A percentile compares a stretch with the other conserved stretches of the same genome.
Conservation (phyloP, 1,284 basidiomycete species). For the Rhodotorula sp. region DNA sequence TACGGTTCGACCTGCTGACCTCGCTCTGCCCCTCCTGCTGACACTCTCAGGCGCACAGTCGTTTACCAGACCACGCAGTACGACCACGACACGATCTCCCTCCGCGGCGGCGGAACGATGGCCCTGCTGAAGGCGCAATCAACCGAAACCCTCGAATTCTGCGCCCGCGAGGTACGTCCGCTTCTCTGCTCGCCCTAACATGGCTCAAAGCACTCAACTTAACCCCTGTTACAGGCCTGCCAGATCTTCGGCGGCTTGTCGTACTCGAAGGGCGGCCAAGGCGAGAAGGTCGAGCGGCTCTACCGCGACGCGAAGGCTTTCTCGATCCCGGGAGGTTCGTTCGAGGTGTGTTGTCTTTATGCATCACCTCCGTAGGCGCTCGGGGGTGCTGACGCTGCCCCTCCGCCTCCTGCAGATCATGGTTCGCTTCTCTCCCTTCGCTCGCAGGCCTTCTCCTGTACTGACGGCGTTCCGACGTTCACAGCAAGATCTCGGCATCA, state of each 20-base stretch:
- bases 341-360: neutral
- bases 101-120: slow-evolving; percentile 38
- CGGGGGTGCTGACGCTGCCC: too few species aligned
- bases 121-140: slow-evolving; percentile 41
- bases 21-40: neutral
- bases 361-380: too few species aligned
- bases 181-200: too few species aligned
- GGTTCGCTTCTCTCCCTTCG: neutral
- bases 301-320: slow-evolving; percentile 40
- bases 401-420: slow-evolving; percentile 30
- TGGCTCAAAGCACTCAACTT: too few species aligned
- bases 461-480: too few species aligned
- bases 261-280: slow-evolving; percentile 43
- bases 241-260: slow-evolving; percentile 44
- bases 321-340: slow-evolving; percentile 38
- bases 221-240: slow-evolving; percentile 7
- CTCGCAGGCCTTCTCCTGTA: neutral
- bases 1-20: neutral
- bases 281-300: slow-evolving; percentile 42
- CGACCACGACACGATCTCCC: slow-evolving; percentile 35
- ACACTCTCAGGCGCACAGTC: slow-evolving; percentile 1
- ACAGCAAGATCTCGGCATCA: slow-evolving; percentile 39
- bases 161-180: slow-evolving; percentile 26
- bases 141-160: slow-evolving; percentile 37
- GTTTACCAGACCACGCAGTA: slow-evolving; percentile 35